Base-by-base conservation (phyloP, 2,329 filamentous ascomycete genomes). In the Paraconiothyrium sp. region DNA sequence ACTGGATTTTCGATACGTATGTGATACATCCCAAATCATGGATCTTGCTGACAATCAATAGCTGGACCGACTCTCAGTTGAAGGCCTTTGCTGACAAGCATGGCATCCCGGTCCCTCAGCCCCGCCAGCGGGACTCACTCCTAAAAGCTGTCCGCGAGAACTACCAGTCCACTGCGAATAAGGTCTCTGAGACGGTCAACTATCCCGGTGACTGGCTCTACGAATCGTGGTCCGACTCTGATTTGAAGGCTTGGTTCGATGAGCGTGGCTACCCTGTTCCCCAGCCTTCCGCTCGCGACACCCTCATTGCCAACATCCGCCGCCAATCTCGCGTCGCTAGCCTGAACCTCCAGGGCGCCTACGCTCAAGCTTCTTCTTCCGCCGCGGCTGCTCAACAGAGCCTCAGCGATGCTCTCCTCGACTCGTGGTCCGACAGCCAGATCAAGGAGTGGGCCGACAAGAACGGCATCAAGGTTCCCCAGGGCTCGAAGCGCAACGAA, bases 131-230 rank as follows among this genome's bases (percentile, higher is more conserved):
- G 72, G 94, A 98, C 77, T 89, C 88, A 30, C 82, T 97, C 49
- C 85, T 98, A 67, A 86, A 90, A 71, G 88, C 92, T 71, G 88
- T 89, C 62, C 92, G 94, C 65, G 85, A 90, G 66, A 94, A 89
- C 80, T 98, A 97, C 76, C 92, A 97, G 70, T 81, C 86, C 1
- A 81, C 89, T 60, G 93, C 94, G 16, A 89, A 92, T 79, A 90
- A 89, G 79, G 78, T 84, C 58, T 92, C 92, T 63, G 90, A 97
- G 80, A 90, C 92, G 14, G 82, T 88, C 56, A 82, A 88, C n/a
- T 98, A 98, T 75, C 95, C 95, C 37, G 95, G 95, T 43, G 89
- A 97, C 82, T 98, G 95, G 95, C 83, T 98, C 47, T 99, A 97
- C 76, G 86, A 89, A 63, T 85, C 90, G 8, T 99, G 95, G 95